These are phyloP conservation scores for Blastobotrys peoriensis DNA, from an alignment of 805 yeast genomes.

Conservation along the genomic window DNA sequence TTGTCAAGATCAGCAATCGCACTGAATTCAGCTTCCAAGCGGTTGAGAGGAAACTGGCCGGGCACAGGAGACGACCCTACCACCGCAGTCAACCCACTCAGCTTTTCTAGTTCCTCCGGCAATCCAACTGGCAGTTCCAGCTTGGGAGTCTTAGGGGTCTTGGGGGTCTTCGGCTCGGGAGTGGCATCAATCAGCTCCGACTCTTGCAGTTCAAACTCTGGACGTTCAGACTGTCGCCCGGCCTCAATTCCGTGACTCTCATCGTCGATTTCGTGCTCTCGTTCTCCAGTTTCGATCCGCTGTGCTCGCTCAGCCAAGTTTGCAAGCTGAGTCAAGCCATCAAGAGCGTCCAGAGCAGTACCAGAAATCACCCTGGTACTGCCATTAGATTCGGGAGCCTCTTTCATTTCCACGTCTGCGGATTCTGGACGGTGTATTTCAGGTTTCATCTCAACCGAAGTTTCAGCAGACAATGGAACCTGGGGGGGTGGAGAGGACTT, in stretches of 20 bases:
- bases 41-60: constrained; percentile 13
- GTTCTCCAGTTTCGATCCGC: constrained; percentile 1
- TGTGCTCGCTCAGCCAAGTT: not conserved
- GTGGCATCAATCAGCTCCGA: not conserved
- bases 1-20: constrained; percentile 10
- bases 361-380: not conserved
- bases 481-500: too few species aligned
- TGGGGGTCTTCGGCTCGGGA: not conserved
- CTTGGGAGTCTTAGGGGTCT: not conserved
- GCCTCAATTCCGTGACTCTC: not conserved
- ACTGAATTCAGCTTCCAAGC: constrained; percentile 18
- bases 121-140: too few species aligned
- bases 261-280: not conserved
- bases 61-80: not conserved
- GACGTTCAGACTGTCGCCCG: not conserved
- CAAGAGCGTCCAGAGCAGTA: not conserved
- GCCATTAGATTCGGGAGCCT: not conserved
- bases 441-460: too few species aligned
- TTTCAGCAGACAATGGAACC: too few species aligned
- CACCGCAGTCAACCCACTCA: too few species aligned
- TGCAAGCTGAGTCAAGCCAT: constrained; percentile 1
- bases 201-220: not conserved
- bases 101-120: too few species aligned
- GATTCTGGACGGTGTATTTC: too few species aligned
- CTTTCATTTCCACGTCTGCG: not conserved